These are phyloP conservation scores for Crithidia sp. DNA, from an alignment of 208 protist genomes.

Conservation along the genomic window DNA sequence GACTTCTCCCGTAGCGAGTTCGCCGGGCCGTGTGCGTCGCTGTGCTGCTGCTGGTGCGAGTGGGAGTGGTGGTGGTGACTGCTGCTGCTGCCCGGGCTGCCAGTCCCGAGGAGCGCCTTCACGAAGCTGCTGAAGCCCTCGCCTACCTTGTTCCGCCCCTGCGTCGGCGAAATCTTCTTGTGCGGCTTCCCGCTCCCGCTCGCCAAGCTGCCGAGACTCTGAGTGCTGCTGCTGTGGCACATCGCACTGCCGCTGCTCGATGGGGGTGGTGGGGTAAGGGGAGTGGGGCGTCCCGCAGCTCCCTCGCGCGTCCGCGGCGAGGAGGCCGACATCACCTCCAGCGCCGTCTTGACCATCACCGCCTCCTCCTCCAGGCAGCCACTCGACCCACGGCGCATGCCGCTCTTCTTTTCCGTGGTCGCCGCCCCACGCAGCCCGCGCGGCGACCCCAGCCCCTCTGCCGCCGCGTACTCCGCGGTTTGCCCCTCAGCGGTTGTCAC, in stretches of 20 bases:
- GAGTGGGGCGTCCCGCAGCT: not conserved
- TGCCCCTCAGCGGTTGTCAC: not conserved
- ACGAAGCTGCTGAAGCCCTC: conserved; percentile 39
- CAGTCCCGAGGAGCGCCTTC: conserved; percentile 32
- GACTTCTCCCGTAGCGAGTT: conserved; percentile 4
- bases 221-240: conserved; percentile 24
- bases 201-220: conserved; percentile 22
- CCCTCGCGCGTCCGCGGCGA: not conserved
- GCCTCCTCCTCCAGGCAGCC: conserved; percentile 5
- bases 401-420: not conserved
- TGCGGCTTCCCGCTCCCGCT: conserved; percentile 8
- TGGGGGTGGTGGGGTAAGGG: conserved; percentile 8
- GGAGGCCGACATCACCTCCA: not conserved
- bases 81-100: conserved; percentile 4
- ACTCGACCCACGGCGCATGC: not conserved
- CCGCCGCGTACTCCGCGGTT: not conserved
- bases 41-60: conserved; percentile 3
- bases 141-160: conserved; percentile 17
- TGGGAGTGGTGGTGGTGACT: conserved; percentile 9
- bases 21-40: not conserved
- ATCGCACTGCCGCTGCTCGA: not conserved
- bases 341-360: conserved; percentile 5
- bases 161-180: conserved; percentile 21
- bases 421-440: not conserved
- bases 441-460: not conserved